These are phyloP conservation scores for Leishmania aethiopica DNA, from an alignment of 208 protist genomes.

Conservation along the genomic window DNA sequence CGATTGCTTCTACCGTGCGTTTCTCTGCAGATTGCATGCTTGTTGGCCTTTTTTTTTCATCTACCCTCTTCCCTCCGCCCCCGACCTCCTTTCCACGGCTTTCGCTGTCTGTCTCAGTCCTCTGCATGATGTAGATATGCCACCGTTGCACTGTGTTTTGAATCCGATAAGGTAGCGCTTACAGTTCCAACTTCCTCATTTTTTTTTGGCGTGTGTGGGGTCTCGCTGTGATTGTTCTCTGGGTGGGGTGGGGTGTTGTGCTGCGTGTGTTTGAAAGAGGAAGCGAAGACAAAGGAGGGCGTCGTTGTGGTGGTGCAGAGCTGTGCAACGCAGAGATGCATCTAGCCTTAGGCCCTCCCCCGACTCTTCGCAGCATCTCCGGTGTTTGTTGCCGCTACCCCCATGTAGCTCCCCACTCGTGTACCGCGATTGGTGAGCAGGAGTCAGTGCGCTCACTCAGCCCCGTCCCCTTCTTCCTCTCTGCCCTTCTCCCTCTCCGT, in stretches of 20 bases:
- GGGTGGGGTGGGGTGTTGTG: not conserved
- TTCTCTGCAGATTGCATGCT: not conserved
- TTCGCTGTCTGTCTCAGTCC: not conserved
- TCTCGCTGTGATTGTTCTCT: no score
- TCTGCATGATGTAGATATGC: slow-evolving; percentile 5
- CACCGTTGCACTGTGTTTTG: not conserved
- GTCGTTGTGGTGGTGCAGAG: not conserved
- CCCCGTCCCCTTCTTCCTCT: not conserved
- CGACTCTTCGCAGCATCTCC: not conserved
- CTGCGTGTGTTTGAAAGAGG: not conserved
- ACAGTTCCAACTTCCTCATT: not conserved
- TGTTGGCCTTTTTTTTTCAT: slow-evolving; percentile 4
- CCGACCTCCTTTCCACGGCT: not conserved
- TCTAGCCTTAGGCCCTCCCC: not conserved
- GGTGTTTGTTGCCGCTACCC: not conserved
- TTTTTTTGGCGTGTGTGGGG: not conserved
- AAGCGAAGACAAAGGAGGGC: not conserved
- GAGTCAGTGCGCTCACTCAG: not conserved
- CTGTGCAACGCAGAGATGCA: not conserved
- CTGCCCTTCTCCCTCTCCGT: not conserved
- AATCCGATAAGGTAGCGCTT: not conserved
- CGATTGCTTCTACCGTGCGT: not conserved
- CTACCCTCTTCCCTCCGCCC: not conserved
- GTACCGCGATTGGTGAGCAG: not conserved
- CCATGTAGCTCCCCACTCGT: not conserved